Evolutionary conservation across 805 yeast genomes (phyloP).

Genomic region (Candida loeiensis): DNA sequence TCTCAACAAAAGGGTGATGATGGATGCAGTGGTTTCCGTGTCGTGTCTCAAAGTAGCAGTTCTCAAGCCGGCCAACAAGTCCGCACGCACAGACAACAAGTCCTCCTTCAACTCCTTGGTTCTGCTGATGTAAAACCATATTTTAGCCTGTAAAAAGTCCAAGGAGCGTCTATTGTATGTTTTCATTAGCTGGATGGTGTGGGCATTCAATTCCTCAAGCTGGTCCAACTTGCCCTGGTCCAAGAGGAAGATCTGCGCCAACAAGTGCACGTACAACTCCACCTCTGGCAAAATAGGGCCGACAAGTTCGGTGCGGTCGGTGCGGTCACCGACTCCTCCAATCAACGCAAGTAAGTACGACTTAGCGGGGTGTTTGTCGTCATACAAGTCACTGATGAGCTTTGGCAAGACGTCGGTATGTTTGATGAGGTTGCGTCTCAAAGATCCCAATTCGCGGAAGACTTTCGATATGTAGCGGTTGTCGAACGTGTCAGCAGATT

Average conservation of each 20-base stretch:
- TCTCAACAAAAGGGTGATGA: slow-evolving; percentile 82
- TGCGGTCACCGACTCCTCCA: slow-evolving; percentile 19
- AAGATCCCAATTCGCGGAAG: slow-evolving; percentile 72
- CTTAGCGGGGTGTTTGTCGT: slow-evolving; percentile 44
- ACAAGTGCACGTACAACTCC: slow-evolving; percentile 72
- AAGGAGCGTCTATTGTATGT: slow-evolving; percentile 75
- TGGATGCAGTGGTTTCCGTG: slow-evolving; percentile 82
- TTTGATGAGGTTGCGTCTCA: slow-evolving; percentile 59
- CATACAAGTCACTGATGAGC: slow-evolving; percentile 56
- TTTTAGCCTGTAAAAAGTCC: slow-evolving; percentile 82
- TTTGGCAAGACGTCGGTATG: slow-evolving; percentile 48
- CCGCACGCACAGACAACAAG: slow-evolving; percentile 60
- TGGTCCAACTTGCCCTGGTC: slow-evolving; percentile 52
- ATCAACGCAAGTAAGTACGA: slow-evolving; percentile 35
- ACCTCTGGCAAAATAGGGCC: slow-evolving; percentile 62
- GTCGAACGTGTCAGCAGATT: slow-evolving; percentile 71
- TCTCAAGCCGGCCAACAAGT: slow-evolving; percentile 70
- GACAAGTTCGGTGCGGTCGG: not conserved
- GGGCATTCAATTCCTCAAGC: slow-evolving; percentile 51
- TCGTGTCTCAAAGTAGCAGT: slow-evolving; percentile 91
- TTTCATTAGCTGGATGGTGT: slow-evolving; percentile 51
- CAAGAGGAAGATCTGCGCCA: slow-evolving; percentile 72
- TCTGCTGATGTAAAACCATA: slow-evolving; percentile 88
- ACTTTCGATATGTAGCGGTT: slow-evolving; percentile 85
- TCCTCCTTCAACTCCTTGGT: slow-evolving; percentile 62